Conservation (phyloP, 2,329 filamentous ascomycete species). For the Arthrobotrys sinensis region DNA sequence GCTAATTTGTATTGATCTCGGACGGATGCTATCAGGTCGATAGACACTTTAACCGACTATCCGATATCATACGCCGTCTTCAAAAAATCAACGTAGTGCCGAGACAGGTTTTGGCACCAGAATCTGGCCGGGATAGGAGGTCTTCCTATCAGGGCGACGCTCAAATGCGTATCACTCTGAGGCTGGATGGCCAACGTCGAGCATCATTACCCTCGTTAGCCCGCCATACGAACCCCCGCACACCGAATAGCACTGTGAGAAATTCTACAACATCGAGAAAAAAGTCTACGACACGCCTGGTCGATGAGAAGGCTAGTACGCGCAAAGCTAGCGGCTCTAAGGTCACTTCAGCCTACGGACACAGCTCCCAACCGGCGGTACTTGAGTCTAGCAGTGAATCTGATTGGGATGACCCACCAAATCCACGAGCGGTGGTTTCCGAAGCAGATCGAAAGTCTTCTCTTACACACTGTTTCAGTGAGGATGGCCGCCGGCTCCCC, state of each 20-base stretch:
- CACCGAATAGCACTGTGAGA: not conserved
- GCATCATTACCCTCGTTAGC: conserved; percentile 40
- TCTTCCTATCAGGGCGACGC: conserved; percentile 69
- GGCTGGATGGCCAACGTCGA: conserved; percentile 60
- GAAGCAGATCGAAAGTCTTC: conserved; percentile 48
- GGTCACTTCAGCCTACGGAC: conserved; percentile 17
- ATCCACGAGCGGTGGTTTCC: conserved; percentile 42
- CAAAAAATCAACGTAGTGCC: conserved; percentile 67
- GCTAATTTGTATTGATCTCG: not conserved
- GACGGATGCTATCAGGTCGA: conserved; percentile 67
- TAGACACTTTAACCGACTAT: conserved; percentile 74
- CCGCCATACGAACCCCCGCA: conserved; percentile 22
- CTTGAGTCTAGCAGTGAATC: conserved; percentile 61
- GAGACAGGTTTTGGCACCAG: conserved; percentile 75
- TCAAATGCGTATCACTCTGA: conserved; percentile 63
- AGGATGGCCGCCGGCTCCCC: conserved; percentile 66
- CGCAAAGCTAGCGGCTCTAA: conserved; percentile 11
- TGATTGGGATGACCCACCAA: conserved; percentile 64
- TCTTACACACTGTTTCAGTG: conserved; percentile 63
- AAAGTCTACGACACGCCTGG: conserved; percentile 25
- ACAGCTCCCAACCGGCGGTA: conserved; percentile 9
- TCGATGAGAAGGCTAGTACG: conserved; percentile 16
- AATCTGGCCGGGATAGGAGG: conserved; percentile 74
- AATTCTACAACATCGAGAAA: conserved; percentile 26
- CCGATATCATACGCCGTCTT: conserved; percentile 55